phyloP scores from a whole-genome alignment of 805 yeast species.

The Hanseniaspora valbyensis region DNA sequence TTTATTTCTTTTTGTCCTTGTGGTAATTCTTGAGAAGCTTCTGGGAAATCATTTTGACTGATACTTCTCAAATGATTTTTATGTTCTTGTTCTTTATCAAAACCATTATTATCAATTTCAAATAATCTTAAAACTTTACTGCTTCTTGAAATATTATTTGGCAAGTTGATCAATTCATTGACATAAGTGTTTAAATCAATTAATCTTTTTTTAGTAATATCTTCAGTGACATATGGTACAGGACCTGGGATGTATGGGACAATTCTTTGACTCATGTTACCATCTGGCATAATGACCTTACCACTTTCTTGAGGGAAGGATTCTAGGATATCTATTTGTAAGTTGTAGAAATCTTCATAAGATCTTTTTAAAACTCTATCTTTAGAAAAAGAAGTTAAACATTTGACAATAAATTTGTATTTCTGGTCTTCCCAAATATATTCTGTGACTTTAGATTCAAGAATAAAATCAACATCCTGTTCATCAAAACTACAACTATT shows the following conservation, averaged over 20 bases:
- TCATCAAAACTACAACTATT: not conserved
- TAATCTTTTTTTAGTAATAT: conserved; percentile 45
- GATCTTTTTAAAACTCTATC: conserved; percentile 66
- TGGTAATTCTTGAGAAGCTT: not conserved
- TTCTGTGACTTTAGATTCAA: conserved; percentile 59
- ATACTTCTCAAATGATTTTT: conserved; percentile 9
- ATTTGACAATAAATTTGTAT: conserved; percentile 74
- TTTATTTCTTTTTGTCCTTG: not conserved
- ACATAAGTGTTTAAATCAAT: conserved; percentile 48
- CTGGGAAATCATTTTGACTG: not conserved
- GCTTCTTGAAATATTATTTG: conserved; percentile 62
- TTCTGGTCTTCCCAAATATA: conserved; percentile 74
- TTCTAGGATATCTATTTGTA: conserved; percentile 73
- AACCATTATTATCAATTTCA: conserved; percentile 35
- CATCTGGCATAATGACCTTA: conserved; percentile 35
- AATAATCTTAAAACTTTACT: conserved; percentile 61
- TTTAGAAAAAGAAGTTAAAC: conserved; percentile 56
- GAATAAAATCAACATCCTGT: conserved; percentile 21
- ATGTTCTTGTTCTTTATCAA: conserved; percentile 7
- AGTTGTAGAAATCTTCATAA: conserved; percentile 92
- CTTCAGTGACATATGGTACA: conserved; percentile 76
- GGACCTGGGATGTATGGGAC: conserved; percentile 97
- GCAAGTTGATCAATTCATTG: conserved; percentile 53
- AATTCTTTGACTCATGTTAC: conserved; percentile 61
- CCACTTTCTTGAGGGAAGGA: conserved; percentile 90